phyloP scores from a whole-genome alignment of 768 basidiomycete species.

The Trichaptum fuscoviolaceum region DNA sequence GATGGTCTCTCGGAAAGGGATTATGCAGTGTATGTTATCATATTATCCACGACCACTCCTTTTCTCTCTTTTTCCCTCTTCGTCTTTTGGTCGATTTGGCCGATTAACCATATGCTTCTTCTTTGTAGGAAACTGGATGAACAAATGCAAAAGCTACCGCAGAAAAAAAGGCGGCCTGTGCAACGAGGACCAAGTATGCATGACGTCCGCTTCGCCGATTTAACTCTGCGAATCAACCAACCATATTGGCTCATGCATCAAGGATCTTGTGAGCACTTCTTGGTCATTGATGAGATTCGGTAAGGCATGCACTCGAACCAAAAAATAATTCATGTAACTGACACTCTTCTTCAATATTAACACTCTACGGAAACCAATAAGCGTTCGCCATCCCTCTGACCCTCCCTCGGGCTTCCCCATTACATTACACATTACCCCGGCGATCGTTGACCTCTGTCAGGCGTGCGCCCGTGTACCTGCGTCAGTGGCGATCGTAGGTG shows the following conservation, averaged over 20 bases:
- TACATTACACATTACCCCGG: constrained; percentile 59
- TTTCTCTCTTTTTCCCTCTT: background rate
- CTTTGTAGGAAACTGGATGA: constrained; percentile 42
- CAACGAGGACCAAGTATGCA: constrained; percentile 37
- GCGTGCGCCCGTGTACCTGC: constrained; percentile 70
- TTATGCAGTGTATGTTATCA: constrained; percentile 50
- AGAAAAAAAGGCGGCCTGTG: constrained; percentile 25
- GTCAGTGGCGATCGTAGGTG: constrained; percentile 58
- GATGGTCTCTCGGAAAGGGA: constrained; percentile 43
- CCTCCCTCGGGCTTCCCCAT: constrained; percentile 57
- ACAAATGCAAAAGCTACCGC: constrained; percentile 30
- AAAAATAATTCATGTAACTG: background rate
- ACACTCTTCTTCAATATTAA: constrained; percentile 5
- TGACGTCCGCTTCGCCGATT: constrained; percentile 45
- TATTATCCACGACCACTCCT: background rate
- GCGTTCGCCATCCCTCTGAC: constrained; percentile 52
- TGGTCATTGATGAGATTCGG: constrained; percentile 74
- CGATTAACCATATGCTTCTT: background rate
- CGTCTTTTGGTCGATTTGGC: constrained; percentile 7
- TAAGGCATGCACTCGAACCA: constrained; percentile 17
- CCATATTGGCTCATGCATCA: constrained; percentile 82
- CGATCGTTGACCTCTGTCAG: constrained; percentile 57
- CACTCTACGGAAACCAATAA: constrained; percentile 31
- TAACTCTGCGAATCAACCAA: constrained; percentile 59
- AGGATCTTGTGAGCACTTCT: constrained; percentile 78